phyloP scores from a whole-genome alignment of 2,329 filamentous ascomycete species.

The Nemania serpens region DNA sequence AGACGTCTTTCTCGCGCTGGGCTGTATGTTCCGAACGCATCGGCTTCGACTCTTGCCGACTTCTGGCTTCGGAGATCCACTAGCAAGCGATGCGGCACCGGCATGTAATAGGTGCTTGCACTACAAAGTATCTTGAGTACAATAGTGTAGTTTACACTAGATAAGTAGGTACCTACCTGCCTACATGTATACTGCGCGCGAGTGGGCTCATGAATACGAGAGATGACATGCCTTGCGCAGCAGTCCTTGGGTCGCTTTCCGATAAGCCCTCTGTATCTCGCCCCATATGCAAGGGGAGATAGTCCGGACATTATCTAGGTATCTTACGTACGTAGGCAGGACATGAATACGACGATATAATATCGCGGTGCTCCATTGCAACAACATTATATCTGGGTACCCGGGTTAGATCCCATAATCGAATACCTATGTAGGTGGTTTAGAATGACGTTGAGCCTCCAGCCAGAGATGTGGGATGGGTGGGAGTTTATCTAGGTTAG shows the following conservation, averaged over 20 bases:
- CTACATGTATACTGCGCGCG: background rate
- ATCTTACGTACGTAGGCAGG: too few relatives aligned
- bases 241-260: conserved; percentile 3
- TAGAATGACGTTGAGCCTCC: too few relatives aligned
- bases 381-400: too few relatives aligned
- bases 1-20: too few relatives aligned
- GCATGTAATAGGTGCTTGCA: background rate
- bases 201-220: conserved; percentile 27
- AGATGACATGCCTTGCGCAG: conserved; percentile 18
- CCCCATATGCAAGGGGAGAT: background rate
- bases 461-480: too few relatives aligned
- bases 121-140: too few relatives aligned
- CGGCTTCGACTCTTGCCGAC: background rate
- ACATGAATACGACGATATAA: too few relatives aligned
- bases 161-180: too few relatives aligned
- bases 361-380: too few relatives aligned
- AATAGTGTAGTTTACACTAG: too few relatives aligned
- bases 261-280: background rate
- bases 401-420: too few relatives aligned
- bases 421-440: too few relatives aligned
- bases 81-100: background rate
- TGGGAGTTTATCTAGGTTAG: background rate
- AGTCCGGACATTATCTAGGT: background rate
- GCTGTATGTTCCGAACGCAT: background rate
- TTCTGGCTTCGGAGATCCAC: background rate